Evolutionary conservation across 768 basidiomycete genomes (phyloP).

Genomic region (Jaapia argillacea): DNA sequence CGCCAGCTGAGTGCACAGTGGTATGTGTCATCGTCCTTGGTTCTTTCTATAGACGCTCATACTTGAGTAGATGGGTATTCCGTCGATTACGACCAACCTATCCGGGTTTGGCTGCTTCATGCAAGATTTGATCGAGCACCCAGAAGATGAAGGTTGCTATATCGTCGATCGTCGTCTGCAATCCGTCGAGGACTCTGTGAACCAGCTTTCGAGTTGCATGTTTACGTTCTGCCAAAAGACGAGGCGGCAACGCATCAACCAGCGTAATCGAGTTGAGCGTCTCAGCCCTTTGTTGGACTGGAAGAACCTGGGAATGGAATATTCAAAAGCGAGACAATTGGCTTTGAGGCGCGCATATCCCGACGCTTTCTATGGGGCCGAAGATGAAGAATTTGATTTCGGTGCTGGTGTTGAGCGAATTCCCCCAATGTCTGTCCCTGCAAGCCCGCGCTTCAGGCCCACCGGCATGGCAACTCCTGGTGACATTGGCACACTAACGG

Average conservation of each 20-base stretch:
- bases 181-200: constrained; percentile 87
- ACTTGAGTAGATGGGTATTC: constrained; percentile 81
- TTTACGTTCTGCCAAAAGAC: constrained; percentile 72
- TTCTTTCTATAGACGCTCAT: constrained; percentile 4
- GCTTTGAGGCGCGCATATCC: constrained; percentile 92
- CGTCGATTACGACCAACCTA: constrained; percentile 93
- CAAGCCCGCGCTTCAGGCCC: constrained; percentile 72
- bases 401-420: constrained; percentile 57
- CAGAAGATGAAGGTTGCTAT: constrained; percentile 92
- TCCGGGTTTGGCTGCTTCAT: constrained; percentile 98
- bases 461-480: constrained; percentile 84
- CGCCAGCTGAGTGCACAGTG: constrained; percentile 98
- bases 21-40: constrained; percentile 30
- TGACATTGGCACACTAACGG: constrained; percentile 83
- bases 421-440: constrained; percentile 70
- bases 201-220: constrained; percentile 69
- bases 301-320: constrained; percentile 97
- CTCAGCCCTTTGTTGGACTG: constrained; percentile 91
- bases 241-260: constrained; percentile 95
- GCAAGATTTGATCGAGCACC: constrained; percentile 94
- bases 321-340: constrained; percentile 89
- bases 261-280: constrained; percentile 95
- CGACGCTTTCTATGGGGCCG: constrained; percentile 73
- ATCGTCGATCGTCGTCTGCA: constrained; percentile 90
- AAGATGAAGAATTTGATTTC: constrained; percentile 44